Evolutionary conservation across 2,329 filamentous ascomycete genomes (phyloP), one percentile per base, ranked within the genome.

Genomic region (Albophoma yamanashiensis): DNA sequence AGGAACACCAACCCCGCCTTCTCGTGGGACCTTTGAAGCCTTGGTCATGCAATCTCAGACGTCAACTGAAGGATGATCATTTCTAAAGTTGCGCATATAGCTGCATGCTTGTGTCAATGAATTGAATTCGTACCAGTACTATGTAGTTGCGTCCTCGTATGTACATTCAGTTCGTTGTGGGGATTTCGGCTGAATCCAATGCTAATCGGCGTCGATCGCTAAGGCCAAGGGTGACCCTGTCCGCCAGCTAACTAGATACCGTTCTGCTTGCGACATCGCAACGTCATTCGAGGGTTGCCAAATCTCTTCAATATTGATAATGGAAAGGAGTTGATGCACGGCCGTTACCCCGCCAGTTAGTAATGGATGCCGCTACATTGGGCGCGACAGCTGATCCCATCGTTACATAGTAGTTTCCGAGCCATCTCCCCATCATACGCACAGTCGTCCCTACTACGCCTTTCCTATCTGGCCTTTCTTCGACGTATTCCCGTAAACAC

Each of bases 401-500:
- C 8, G 1, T n/a, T n/a, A n/a, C n/a, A n/a, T n/a, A n/a, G 1
- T 11, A 12, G 22, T 20, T 9, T 25, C 25, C 5, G 25, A 27
- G 14, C 17, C 47, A 9, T 52, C 27, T 52, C 27, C 47, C 9
- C 27, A 34, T 34, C 15, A 34, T 27, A 34, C 9, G 15, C 25
- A 7, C 7, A 31, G 6, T 31, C 43, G 25, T 27, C 25, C 27
- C 27, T 34, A 50, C 27, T 34, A 50, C 15, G 2, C 7, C 17
- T 31, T 17, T 17, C 45, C 25, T 14, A 53, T 45, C 47, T 47
- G 66, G 4, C 68, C 68, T 52, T 68, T 69, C 70, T 77, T 76
- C 58, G 66, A 61, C 34, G 66, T 63, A 60, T 67, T 69, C 4
- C 66, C 66, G 1, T 65, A 65, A 17, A 67, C 65, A 60, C 76